Base-by-base conservation (phyloP, 805 yeast species). In the Candida sphagnicola region DNA sequence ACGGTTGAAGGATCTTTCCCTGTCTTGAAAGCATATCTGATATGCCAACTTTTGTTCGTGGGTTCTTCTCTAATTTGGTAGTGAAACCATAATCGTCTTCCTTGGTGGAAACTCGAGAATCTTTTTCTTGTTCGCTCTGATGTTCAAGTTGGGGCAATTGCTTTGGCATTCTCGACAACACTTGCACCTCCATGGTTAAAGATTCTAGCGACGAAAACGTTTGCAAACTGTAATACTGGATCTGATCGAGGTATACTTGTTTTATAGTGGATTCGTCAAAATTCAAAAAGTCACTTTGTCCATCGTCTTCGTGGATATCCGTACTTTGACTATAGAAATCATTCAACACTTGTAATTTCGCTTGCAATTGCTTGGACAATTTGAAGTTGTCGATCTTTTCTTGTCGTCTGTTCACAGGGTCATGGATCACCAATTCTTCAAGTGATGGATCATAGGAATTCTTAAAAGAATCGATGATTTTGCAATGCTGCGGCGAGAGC, bases 1-100 rank as follows among this genome's bases (percentile, higher is more conserved):
- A 93, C 8, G 97, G 97, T 49, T 84, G 75, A 23, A 85, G 59
- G 4, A 91, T 82, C 56, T 82, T 84, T 2, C 98, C 98, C 28
- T 75, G 75, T 40, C 78, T 75, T 0, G 87, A 75, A 4, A 88
- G 49, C 30, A 86, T 49, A 13, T 64, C 65, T 4, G 58, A 44
- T 8, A 63, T 51, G 11, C 47, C 35, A 14, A 45, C 38, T 18
- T 42, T 41, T 23, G 46, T 42, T 19, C 23, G 52, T 0, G 82
- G 84, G 28, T 51, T 34, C 1, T 47, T 48, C 50, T 85, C 93
- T 5, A 86, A 49, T 43, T 69, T 79, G 4, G 85, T 81, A 0
- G 95, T 83, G 52, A 72, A 85, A 0, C 76, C 77, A 21, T 69
- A 62, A 43, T 74, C 46, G 37, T 44, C 46, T 15, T 40, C 38